phyloP scores from a whole-genome alignment of 73 alveolate species.

The Effrenium voratum region DNA sequence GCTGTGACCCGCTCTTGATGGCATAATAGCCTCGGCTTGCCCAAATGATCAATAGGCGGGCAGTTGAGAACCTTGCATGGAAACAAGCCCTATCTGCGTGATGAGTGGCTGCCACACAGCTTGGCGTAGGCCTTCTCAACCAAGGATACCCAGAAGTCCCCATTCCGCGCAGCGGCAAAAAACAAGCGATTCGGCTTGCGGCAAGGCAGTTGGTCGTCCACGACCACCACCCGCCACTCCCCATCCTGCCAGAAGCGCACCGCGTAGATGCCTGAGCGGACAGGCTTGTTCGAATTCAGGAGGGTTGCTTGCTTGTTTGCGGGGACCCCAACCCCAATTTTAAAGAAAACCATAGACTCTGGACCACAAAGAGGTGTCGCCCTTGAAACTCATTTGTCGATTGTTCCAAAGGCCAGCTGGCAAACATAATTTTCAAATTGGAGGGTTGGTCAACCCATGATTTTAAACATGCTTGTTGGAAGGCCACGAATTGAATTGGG shows the following conservation, averaged over 20 bases:
- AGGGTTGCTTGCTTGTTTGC: not conserved
- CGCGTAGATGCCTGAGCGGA: not conserved
- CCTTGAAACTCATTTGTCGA: too few species aligned
- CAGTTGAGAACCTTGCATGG: too few species aligned
- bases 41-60: too few species aligned
- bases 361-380: too few species aligned
- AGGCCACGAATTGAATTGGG: too few species aligned
- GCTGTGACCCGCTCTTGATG: not conserved
- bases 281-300: not conserved
- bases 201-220: not conserved
- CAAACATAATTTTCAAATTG: not conserved
- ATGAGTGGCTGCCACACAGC: too few species aligned
- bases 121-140: slow-evolving; percentile 7
- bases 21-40: not conserved
- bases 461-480: too few species aligned
- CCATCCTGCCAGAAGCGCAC: slow-evolving; percentile 34
- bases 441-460: not conserved
- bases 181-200: not conserved
- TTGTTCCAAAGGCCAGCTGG: too few species aligned
- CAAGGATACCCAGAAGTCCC: not conserved
- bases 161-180: not conserved
- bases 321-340: too few species aligned
- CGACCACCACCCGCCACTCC: slow-evolving; percentile 1
- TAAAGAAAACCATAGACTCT: too few species aligned
- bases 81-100: too few species aligned